phyloP scores from a whole-genome alignment of 2,329 filamentous ascomycete genomes.

The Malbranchea zuffiana region DNA sequence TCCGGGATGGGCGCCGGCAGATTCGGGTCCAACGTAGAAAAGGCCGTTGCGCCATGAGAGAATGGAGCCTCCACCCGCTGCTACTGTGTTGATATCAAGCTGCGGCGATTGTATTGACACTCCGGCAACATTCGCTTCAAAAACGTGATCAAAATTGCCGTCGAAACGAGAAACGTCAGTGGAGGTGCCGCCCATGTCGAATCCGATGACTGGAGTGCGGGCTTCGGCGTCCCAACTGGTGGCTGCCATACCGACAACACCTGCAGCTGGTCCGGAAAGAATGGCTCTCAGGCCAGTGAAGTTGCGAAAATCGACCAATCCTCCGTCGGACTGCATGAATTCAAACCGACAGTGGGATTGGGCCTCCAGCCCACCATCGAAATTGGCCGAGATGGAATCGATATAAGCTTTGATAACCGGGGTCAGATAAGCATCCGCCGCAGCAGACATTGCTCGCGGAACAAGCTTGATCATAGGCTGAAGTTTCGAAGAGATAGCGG shows the following conservation, averaged over 20 bases:
- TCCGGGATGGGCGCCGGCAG: conserved; percentile 79
- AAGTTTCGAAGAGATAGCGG: conserved; percentile 66
- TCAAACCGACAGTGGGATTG: conserved; percentile 68
- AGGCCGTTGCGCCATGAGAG: conserved; percentile 83
- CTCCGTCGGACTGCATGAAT: conserved; percentile 90
- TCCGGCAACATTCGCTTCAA: conserved; percentile 88
- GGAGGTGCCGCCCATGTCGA: conserved; percentile 90
- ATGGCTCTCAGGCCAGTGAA: conserved; percentile 85
- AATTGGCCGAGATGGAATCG: conserved; percentile 46
- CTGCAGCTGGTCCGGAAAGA: conserved; percentile 81
- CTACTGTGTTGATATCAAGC: conserved; percentile 89
- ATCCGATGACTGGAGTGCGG: conserved; percentile 78
- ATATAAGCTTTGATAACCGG: conserved; percentile 71
- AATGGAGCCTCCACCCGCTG: conserved; percentile 59
- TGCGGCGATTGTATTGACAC: conserved; percentile 88
- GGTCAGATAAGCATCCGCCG: conserved; percentile 69
- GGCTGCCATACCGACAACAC: conserved; percentile 83
- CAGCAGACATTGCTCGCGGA: conserved; percentile 64
- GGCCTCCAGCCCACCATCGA: conserved; percentile 67
- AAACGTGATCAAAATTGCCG: conserved; percentile 83
- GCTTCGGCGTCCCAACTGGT: conserved; percentile 80
- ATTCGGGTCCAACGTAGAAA: conserved; percentile 87
- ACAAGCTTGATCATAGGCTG: conserved; percentile 82
- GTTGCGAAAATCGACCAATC: conserved; percentile 44
- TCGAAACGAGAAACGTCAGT: conserved; percentile 86